Percentiles rank a stretch among this genome's conserved stretches.
These are phyloP conservation scores for Raffaelea albimanens DNA, from an alignment of 2,329 filamentous ascomycete genomes.

Conservation along the genomic window DNA sequence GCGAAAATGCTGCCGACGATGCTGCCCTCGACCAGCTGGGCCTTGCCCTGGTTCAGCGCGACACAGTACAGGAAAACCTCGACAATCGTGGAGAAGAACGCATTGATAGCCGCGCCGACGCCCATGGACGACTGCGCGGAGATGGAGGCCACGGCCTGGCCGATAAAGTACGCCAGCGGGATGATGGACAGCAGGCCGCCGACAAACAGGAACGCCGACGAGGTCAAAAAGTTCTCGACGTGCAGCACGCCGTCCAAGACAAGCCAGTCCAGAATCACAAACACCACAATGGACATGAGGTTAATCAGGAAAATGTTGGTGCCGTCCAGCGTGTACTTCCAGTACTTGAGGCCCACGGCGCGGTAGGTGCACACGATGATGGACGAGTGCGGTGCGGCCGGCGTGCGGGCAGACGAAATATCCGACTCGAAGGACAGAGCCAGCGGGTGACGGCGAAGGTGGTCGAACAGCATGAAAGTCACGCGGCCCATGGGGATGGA, in stretches of 20 bases:
- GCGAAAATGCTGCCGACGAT: conserved; percentile 98
- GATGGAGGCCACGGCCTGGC: conserved; percentile 95
- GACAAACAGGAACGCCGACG: conserved; percentile 76
- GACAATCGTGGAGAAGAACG: conserved; percentile 94
- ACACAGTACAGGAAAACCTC: conserved; percentile 98
- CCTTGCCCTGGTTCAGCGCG: conserved; percentile 85
- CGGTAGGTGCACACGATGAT: conserved; percentile 95
- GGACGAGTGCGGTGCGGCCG: conserved; percentile 66
- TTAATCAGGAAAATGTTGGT: conserved; percentile 99
- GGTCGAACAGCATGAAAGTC: conserved; percentile 79
- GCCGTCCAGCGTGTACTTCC: conserved; percentile 98
- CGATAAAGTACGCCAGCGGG: conserved; percentile 94
- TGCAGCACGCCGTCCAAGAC: conserved; percentile 62
- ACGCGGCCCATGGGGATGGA: conserved; percentile 98
- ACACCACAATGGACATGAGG: conserved; percentile 83
- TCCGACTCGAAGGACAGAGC: conserved; percentile 91
- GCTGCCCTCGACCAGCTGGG: conserved; percentile 86
- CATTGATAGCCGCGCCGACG: conserved; percentile 90
- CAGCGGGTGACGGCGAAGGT: conserved; percentile 83
- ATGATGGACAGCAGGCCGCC: conserved; percentile 86
- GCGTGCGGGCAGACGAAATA: conserved; percentile 60
- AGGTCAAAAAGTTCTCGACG: conserved; percentile 64
- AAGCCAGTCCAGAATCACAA: conserved; percentile 89
- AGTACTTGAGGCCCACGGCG: conserved; percentile 88
- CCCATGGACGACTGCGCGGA: conserved; percentile 99